A percentile compares a stretch with the other conserved stretches of the same genome.
Conservation (phyloP, 2,329 filamentous ascomycete genomes). For the Diaporthe destruens region DNA sequence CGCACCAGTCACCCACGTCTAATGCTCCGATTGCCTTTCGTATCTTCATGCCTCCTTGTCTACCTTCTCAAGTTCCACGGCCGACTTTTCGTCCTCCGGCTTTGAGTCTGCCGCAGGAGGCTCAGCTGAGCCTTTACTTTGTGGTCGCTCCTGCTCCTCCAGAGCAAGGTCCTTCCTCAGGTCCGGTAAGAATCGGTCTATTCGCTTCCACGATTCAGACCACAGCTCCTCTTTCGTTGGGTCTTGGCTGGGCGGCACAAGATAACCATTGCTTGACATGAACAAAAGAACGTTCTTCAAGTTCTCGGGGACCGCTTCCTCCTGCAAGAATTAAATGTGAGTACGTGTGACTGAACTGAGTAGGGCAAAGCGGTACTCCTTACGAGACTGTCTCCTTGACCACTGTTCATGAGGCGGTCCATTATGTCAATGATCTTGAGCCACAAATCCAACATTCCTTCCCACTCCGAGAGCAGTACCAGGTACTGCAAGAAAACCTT, state of each 20-base stretch:
- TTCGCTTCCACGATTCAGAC: constrained; percentile 74
- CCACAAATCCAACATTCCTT: constrained; percentile 93
- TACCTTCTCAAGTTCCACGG: not conserved
- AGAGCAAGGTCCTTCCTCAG: constrained; percentile 68
- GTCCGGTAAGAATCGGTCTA: constrained; percentile 74
- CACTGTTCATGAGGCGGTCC: constrained; percentile 95
- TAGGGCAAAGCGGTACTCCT: constrained; percentile 53
- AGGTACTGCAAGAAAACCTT: constrained; percentile 97
- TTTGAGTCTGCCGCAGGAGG: constrained; percentile 33
- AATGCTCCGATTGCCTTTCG: not conserved
- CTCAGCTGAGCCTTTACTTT: constrained; percentile 10
- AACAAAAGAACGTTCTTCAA: constrained; percentile 96
- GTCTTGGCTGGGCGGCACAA: constrained; percentile 77
- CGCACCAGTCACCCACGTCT: constrained; percentile 26
- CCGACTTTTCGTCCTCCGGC: constrained; percentile 24
- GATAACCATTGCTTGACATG: constrained; percentile 89
- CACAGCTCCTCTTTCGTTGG: constrained; percentile 67
- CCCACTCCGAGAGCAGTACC: constrained; percentile 84
- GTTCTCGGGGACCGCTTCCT: constrained; percentile 95
- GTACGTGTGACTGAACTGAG: constrained; percentile 30
- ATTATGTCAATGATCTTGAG: constrained; percentile 92
- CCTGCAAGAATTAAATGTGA: constrained; percentile 61
- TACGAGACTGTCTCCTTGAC: constrained; percentile 89
- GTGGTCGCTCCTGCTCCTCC: constrained; percentile 55
- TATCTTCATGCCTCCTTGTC: constrained; percentile 30